phyloP scores from a whole-genome alignment of 1,284 basidiomycete genomes.

The Lentinus polychrous region DNA sequence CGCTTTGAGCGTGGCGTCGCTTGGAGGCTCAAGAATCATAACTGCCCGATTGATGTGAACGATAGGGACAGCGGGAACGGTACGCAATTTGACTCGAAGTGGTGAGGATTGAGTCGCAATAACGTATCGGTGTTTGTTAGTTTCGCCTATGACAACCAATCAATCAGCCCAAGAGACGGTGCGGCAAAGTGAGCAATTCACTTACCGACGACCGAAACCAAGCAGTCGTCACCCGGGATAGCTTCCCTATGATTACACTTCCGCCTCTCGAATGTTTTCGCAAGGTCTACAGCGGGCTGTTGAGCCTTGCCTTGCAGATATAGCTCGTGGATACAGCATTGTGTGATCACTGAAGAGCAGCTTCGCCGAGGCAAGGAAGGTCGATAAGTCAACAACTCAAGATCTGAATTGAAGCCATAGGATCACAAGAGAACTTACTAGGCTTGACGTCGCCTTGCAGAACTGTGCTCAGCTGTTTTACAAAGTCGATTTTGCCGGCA shows the following conservation, averaged over 20 bases:
- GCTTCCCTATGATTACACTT: constrained; percentile 91
- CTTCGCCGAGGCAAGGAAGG: constrained; percentile 27
- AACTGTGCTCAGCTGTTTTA: constrained; percentile 65
- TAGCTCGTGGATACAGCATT: constrained; percentile 88
- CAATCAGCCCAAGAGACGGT: neutral
- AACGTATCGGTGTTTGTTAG: constrained; percentile 88
- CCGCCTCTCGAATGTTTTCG: constrained; percentile 88
- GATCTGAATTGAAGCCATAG: constrained; percentile 1
- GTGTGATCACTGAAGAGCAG: constrained; percentile 82
- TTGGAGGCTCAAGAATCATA: constrained; percentile 85
- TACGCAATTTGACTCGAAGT: constrained; percentile 59
- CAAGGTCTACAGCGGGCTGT: constrained; percentile 77
- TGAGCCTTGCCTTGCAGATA: constrained; percentile 71
- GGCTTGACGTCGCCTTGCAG: constrained; percentile 84
- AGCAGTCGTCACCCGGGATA: constrained; percentile 73
- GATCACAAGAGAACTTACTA: constrained; percentile 50
- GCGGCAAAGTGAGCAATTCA: constrained; percentile 1
- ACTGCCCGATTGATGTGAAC: constrained; percentile 88
- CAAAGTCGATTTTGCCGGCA: constrained; percentile 66
- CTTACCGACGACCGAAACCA: constrained; percentile 69
- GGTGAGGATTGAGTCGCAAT: constrained; percentile 73
- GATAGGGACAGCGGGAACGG: constrained; percentile 77
- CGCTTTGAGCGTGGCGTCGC: constrained; percentile 61
- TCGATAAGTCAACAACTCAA: constrained; percentile 8
- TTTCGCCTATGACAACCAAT: constrained; percentile 46